Evolutionary conservation across 2,329 filamentous ascomycete genomes (phyloP), one percentile per base, ranked within the genome.

Genomic region (Cryphonectria japonica): DNA sequence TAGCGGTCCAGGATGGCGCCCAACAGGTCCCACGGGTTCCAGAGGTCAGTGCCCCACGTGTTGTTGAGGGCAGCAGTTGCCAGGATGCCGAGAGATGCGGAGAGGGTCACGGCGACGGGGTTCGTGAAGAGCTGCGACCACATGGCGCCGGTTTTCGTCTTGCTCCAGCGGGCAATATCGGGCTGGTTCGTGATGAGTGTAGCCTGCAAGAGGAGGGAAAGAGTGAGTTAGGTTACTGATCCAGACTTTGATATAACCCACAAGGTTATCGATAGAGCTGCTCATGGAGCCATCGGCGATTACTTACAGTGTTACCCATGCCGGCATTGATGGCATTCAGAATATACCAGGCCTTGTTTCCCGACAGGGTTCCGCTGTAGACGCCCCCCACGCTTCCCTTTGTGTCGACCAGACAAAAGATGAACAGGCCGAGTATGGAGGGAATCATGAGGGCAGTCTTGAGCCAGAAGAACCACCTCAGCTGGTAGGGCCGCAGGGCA

Each of bases 381-480:
- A 78, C 73, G 61, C 73, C 71, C 19, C 77, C 79, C 26, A 81
- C 65, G 7, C 78, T 76, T 14, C 76, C 81, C 26, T 80, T 78
- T 1, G 80, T 82, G 73, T 80, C 80, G 39, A 75, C 78, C 78
- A 82, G 81, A 73, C 79, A 81, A 72, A 80, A 82, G 37, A 83
- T 74, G n/a, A 75, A 75, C 52, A 75, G 71, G n/a, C 73, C 74
- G 29, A 76, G 72, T 5, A 82, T 78, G 6, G 80, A 78, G 5
- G 80, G 79, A 13, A 82, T 71, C 52, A 80, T 79, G 72, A 83
- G 78, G 50, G 80, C 76, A 7, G 78, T 79, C 73, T 84, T 84
- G 77, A 84, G 79, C 75, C 79, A 81, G 77, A 85, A 85, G 76
- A 85, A 83, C 66, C 76, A 77, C n/a, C 78, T 75, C 26, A 85